Evolutionary conservation across 2,329 filamentous ascomycete genomes (phyloP).

Genomic region (Fusarium dlaminii): DNA sequence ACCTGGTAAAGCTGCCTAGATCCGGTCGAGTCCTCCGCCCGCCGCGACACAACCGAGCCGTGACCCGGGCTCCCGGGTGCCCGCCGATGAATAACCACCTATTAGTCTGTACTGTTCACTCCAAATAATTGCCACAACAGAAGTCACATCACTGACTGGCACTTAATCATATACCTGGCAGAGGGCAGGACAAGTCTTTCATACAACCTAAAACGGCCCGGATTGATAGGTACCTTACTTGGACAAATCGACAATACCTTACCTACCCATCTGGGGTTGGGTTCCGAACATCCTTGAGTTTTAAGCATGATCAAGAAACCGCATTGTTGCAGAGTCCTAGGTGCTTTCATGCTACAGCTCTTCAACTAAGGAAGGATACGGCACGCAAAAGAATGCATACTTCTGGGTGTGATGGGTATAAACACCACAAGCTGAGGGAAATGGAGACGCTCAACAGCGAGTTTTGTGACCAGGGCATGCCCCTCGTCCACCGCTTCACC

Average conservation of each 20-base stretch:
- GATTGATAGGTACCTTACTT: not conserved
- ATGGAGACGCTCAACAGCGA: constrained; percentile 24
- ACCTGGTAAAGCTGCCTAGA: constrained; percentile 23
- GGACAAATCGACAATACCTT: constrained; percentile 3
- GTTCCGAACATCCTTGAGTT: constrained; percentile 13
- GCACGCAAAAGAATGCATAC: not conserved
- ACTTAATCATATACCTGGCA: constrained; percentile 11
- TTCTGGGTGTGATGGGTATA: constrained; percentile 13
- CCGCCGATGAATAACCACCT: constrained; percentile 24
- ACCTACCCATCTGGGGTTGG: constrained; percentile 18
- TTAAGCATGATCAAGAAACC: constrained; percentile 1
- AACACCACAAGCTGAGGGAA: constrained; percentile 19
- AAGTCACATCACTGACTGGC: not conserved
- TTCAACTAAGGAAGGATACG: not conserved
- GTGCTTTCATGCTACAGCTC: not conserved
- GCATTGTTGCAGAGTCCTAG: not conserved
- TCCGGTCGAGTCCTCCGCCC: constrained; percentile 32
- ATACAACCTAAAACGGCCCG: constrained; percentile 24
- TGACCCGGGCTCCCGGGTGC: constrained; percentile 38
- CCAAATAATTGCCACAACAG: constrained; percentile 1
- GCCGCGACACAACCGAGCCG: constrained; percentile 35
- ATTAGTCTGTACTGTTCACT: not conserved
- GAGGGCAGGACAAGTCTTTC: not conserved
- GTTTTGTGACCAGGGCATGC: constrained; percentile 32
- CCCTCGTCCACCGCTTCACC: constrained; percentile 35